Conservation (phyloP, 2,329 filamentous ascomycete species). For the Daldinia eschscholtzii region DNA sequence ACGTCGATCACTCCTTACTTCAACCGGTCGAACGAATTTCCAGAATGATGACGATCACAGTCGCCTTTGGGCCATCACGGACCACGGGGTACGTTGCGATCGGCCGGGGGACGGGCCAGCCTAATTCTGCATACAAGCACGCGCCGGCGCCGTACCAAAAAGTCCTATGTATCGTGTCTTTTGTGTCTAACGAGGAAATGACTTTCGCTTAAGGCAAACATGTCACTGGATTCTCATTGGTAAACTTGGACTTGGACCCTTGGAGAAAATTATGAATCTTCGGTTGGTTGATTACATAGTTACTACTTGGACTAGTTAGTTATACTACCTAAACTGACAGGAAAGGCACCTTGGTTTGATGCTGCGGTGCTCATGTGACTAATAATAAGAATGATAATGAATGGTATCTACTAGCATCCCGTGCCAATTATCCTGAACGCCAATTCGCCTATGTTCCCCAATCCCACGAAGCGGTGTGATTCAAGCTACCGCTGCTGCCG, state of each 20-base stretch:
- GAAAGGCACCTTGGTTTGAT: slow-evolving; percentile 18
- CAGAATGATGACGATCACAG: slow-evolving; percentile 28
- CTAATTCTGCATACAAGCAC: slow-evolving; percentile 24
- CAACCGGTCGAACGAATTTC: slow-evolving; percentile 26
- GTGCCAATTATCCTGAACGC: slow-evolving; percentile 36
- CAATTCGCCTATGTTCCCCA: slow-evolving; percentile 31
- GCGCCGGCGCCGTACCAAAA: slow-evolving; percentile 28
- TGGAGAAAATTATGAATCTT: slow-evolving; percentile 30
- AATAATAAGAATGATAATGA: slow-evolving; percentile 38
- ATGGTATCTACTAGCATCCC: slow-evolving; percentile 37
- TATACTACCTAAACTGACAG: not conserved
- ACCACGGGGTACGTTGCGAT: slow-evolving; percentile 21
- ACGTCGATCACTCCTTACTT: slow-evolving; percentile 36
- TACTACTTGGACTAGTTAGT: not conserved
- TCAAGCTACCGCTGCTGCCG: slow-evolving; percentile 48
- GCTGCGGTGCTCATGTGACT: slow-evolving; percentile 33
- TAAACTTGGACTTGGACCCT: not conserved
- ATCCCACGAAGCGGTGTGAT: slow-evolving; percentile 24
- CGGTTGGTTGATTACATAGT: slow-evolving; percentile 29
- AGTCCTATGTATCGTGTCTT: not conserved
- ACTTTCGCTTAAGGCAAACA: slow-evolving; percentile 11
- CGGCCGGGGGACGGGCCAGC: slow-evolving; percentile 27
- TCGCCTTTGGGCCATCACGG: slow-evolving; percentile 10
- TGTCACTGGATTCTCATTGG: slow-evolving; percentile 8
- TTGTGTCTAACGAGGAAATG: slow-evolving; percentile 22